phyloP scores from a whole-genome alignment of 306 rosid species.

The Mimosa bimucronata region DNA sequence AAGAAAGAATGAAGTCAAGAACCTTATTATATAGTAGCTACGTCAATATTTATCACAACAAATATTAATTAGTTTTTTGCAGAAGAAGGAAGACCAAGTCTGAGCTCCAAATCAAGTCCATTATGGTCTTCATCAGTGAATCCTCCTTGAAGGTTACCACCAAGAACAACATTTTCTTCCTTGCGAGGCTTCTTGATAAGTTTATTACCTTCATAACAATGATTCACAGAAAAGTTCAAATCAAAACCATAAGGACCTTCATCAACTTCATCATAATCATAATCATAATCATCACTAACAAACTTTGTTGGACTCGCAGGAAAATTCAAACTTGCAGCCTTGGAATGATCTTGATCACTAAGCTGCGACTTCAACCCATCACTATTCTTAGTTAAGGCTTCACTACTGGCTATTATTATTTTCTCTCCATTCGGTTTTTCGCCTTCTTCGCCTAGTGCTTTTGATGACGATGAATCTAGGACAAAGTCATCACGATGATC shows the following conservation, averaged over 20 bases:
- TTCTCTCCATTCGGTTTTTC: neutral
- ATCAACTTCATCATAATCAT: too few relatives aligned
- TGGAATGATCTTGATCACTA: too few relatives aligned
- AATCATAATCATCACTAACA: neutral
- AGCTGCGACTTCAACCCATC: neutral
- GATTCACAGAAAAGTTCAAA: neutral
- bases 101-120: neutral
- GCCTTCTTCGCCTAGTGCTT: neutral
- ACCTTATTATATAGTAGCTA: neutral
- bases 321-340: neutral
- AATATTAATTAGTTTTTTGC: too few relatives aligned
- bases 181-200: neutral
- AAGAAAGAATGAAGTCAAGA: neutral
- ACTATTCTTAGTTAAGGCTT: too few relatives aligned
- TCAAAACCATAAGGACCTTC: neutral
- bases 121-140: neutral
- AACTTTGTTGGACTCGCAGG: too few relatives aligned
- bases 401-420: too few relatives aligned
- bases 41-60: neutral
- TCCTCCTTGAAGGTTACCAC: neutral
- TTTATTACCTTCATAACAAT: neutral
- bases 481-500: too few relatives aligned
- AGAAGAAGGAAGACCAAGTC: neutral
- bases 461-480: too few relatives aligned
- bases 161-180: neutral